Base-by-base conservation (phyloP, 192 early-diverging fungal genomes). In the Coemansia umbellata region DNA sequence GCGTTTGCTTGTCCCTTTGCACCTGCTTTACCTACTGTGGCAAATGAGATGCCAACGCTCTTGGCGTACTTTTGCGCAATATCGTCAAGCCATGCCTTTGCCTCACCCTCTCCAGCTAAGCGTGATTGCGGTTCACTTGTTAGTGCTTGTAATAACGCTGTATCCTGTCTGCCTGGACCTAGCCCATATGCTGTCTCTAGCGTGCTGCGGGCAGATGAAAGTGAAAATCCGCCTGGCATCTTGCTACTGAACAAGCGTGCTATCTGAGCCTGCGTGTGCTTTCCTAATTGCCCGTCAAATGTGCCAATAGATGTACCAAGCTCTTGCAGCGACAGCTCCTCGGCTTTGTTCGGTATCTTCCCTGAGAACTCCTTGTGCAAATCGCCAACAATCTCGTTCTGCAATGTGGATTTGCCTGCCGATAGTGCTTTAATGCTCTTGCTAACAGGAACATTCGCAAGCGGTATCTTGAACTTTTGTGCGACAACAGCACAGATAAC, bases 321-420 rank as follows among this genome's bases (percentile, higher is more conserved):
- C 54, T 94, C 92, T 23, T 80, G 80, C 47, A 97, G 69, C 31
- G 45, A 85, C 26, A 87, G 75, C 60, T 97, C 92, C 63, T 97
- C 95, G 45, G 89, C 84, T 73, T 93, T 93, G 64, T 94, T 93
- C 19, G 92, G 89, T 45, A 91, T 80, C 45, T 78, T 82, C 43
- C 76, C 81, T 54, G 84, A 85, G 79, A 97, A 93, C 70, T 97
- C 95, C 57, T 91, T 93, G 49, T 87, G 89, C 36, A 97, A 74
- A 63, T 95, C 93, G 69, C 93, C 95, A 42, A 97, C 78, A 31
- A 97, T 91, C 57, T 97, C 95, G 79, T 97, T 97, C 63, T 97
- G 93, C n/a, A 97, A 81, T 36, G 91, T 97, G 5, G 89, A 92
- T 68, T 97, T 97, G 58, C 94, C 94, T 26, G 85, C 88, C 37